A percentile compares a stretch with the other conserved stretches of the same genome.
Evolutionary conservation across 345 rosid species (phyloP).

Genomic region (Leavenworthia alabamica): DNA sequence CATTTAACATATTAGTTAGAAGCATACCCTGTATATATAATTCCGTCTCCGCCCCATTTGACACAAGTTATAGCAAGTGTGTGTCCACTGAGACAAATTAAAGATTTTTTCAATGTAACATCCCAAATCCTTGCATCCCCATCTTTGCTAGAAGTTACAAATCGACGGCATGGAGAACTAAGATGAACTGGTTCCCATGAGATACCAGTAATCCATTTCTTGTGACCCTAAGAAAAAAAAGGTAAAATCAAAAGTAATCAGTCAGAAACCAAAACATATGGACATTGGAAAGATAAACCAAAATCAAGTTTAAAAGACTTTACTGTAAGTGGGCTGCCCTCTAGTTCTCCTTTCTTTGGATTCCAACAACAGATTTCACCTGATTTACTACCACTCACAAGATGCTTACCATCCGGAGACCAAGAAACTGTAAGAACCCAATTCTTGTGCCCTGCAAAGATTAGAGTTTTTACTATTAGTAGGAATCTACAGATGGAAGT

Average conservation of each 20-base stretch:
- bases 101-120: constrained; percentile 51
- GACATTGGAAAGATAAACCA: not conserved
- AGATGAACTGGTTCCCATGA: constrained; percentile 97
- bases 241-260: constrained; percentile 1
- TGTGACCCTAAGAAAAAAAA: constrained; percentile 64
- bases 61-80: constrained; percentile 95
- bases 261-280: not conserved
- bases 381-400: constrained; percentile 83
- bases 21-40: constrained; percentile 80
- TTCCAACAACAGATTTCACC: constrained; percentile 89
- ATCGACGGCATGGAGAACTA: constrained; percentile 86
- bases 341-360: constrained; percentile 68
- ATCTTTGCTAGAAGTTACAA: constrained; percentile 96
- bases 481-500: not conserved
- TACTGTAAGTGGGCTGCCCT: constrained; percentile 64
- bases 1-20: not conserved
- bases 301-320: not conserved
- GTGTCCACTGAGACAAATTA: constrained; percentile 81
- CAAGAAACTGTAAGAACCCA: constrained; percentile 95
- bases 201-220: constrained; percentile 96
- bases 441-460: constrained; percentile 77
- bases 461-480: not conserved
- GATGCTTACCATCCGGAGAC: constrained; percentile 92
- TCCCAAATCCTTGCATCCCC: constrained; percentile 99
- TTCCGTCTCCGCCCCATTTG: constrained; percentile 96